phyloP scores from a whole-genome alignment of 768 basidiomycete species.

The Suillus weaverae region DNA sequence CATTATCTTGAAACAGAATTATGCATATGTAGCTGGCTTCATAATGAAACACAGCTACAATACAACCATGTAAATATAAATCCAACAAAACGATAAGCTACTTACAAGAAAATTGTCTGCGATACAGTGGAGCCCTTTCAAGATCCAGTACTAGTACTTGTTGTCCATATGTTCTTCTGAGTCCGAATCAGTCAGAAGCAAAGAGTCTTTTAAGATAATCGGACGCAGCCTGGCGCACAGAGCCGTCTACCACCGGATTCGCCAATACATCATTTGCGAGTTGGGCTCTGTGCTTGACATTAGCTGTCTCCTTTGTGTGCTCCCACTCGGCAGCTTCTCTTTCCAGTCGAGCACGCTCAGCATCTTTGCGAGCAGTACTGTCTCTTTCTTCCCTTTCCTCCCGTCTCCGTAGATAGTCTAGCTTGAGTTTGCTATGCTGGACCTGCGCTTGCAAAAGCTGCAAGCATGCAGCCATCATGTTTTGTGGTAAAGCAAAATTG shows the following conservation, averaged over 20 bases:
- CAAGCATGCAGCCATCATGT: conserved; percentile 54
- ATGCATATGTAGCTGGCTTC: background rate
- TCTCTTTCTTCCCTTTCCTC: conserved; percentile 73
- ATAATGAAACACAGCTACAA: background rate
- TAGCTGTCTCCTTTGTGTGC: conserved; percentile 48
- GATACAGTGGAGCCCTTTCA: background rate
- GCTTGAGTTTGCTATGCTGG: conserved; percentile 67
- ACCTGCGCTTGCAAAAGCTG: conserved; percentile 66
- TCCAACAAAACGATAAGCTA: background rate
- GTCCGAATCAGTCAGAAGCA: conserved; percentile 27
- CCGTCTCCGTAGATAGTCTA: conserved; percentile 64
- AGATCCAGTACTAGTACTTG: background rate
- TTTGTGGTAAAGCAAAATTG: conserved; percentile 55
- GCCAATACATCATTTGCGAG: conserved; percentile 66
- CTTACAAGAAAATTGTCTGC: background rate
- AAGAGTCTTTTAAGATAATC: conserved; percentile 75
- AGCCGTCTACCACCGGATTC: conserved; percentile 57
- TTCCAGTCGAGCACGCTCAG: conserved; percentile 54
- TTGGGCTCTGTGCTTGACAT: conserved; percentile 60
- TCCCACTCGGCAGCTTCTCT: conserved; percentile 59
- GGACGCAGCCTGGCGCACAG: conserved; percentile 63
- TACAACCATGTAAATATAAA: background rate
- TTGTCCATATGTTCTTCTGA: background rate
- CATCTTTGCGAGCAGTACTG: conserved; percentile 47
- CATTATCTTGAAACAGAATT: background rate